phyloP scores from a whole-genome alignment of 2,329 filamentous ascomycete genomes.

The Daldinia eschscholtzii region DNA sequence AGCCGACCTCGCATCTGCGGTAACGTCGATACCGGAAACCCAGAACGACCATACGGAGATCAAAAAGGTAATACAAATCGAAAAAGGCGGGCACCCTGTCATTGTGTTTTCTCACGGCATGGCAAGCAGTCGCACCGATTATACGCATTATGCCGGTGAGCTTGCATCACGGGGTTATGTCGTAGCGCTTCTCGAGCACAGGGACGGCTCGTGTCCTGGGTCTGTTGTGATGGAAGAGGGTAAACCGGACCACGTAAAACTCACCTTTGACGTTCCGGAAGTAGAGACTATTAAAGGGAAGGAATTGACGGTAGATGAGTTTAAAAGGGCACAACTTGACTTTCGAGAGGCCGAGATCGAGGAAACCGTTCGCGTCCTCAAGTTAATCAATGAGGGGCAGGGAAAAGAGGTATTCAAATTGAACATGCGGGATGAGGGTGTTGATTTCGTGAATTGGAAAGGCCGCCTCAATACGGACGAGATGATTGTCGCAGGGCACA shows the following conservation, averaged over 20 bases:
- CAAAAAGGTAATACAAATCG: slow-evolving; percentile 44
- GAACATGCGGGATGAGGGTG: slow-evolving; percentile 64
- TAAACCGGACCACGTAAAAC: slow-evolving; percentile 48
- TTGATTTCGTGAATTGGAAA: slow-evolving; percentile 62
- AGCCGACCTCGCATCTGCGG: slow-evolving; percentile 38
- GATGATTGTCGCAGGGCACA: slow-evolving; percentile 72
- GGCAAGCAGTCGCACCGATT: slow-evolving; percentile 64
- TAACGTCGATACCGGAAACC: slow-evolving; percentile 43
- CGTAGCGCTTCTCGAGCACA: slow-evolving; percentile 65
- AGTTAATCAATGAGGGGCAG: slow-evolving; percentile 56
- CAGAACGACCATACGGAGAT: slow-evolving; percentile 40
- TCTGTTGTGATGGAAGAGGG: slow-evolving; percentile 55
- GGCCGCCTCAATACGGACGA: slow-evolving; percentile 66
- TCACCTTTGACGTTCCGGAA: slow-evolving; percentile 56
- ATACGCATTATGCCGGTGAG: slow-evolving; percentile 64
- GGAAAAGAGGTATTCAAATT: slow-evolving; percentile 52
- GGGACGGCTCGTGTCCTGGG: slow-evolving; percentile 65
- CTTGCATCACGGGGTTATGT: slow-evolving; percentile 64
- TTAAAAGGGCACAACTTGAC: slow-evolving; percentile 62
- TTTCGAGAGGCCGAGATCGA: slow-evolving; percentile 66
- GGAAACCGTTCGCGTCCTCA: slow-evolving; percentile 58
- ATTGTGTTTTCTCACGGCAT: slow-evolving; percentile 67
- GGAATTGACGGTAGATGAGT: slow-evolving; percentile 49
- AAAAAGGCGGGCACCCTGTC: slow-evolving; percentile 55
- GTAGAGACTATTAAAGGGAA: slow-evolving; percentile 52